Conservation (phyloP, 2,329 filamentous ascomycete species). For the Pseudogymnoascus sp. region DNA sequence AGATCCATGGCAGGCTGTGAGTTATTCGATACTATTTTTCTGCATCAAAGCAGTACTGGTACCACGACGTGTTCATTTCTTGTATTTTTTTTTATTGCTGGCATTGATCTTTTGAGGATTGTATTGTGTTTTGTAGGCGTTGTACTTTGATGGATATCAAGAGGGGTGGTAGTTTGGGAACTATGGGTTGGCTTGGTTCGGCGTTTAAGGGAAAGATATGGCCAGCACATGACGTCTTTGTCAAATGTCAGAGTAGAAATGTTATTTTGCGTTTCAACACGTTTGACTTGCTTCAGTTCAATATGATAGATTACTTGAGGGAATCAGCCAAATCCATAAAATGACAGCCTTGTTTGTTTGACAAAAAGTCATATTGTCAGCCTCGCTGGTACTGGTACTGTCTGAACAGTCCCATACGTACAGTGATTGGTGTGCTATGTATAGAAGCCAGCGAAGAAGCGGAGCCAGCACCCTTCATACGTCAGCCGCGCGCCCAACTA, state of each 20-base stretch:
- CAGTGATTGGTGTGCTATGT: neutral
- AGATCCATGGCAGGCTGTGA: neutral
- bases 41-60: neutral
- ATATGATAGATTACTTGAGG: neutral
- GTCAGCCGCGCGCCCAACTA: neutral
- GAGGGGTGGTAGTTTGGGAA: neutral
- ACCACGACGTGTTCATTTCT: slow-evolving; percentile 3
- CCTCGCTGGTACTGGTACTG: neutral
- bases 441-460: neutral
- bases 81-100: slow-evolving; percentile 7
- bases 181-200: neutral
- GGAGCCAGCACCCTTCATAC: neutral
- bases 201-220: slow-evolving; percentile 3
- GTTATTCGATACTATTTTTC: neutral
- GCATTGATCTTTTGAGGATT: neutral
- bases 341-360: neutral
- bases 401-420: no score
- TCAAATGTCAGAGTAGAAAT: slow-evolving; percentile 6
- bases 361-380: neutral
- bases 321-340: neutral
- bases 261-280: slow-evolving; percentile 3
- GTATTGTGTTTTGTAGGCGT: slow-evolving; percentile 8
- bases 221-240: neutral
- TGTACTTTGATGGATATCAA: slow-evolving; percentile 8
- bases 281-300: neutral